Conservation (phyloP, 1,284 basidiomycete genomes). For the Cryptococcus hybrid region DNA sequence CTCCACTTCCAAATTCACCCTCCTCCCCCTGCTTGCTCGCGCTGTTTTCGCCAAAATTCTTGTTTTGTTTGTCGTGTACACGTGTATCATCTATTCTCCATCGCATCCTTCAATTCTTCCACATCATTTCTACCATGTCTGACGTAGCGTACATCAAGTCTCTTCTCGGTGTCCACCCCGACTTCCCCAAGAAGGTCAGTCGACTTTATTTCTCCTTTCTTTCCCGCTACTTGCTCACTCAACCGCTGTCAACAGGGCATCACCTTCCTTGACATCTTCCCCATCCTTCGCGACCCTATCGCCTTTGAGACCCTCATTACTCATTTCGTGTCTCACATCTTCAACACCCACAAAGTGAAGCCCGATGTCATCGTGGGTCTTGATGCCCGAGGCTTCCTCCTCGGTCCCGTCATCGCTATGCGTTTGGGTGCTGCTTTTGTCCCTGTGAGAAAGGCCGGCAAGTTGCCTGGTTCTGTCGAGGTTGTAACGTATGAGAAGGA, state of each 20-base stretch:
- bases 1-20: neutral
- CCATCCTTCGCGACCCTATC: slow-evolving; percentile 76
- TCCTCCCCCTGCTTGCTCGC: neutral
- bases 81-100: neutral
- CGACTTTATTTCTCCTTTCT: neutral
- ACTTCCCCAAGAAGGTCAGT: slow-evolving; percentile 83
- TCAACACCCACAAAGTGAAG: slow-evolving; percentile 65
- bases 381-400: slow-evolving; percentile 93
- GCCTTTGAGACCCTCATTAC: slow-evolving; percentile 90
- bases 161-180: slow-evolving; percentile 65
- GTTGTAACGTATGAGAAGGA: slow-evolving; percentile 86
- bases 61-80: neutral
- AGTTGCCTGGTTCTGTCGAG: slow-evolving; percentile 84
- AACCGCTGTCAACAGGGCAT: slow-evolving; percentile 32
- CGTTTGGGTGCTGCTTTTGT: slow-evolving; percentile 93
- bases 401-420: slow-evolving; percentile 90
- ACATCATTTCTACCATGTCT: slow-evolving; percentile 56
- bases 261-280: slow-evolving; percentile 76
- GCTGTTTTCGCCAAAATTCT: neutral
- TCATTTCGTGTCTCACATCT: slow-evolving; percentile 82
- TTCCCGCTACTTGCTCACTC: slow-evolving; percentile 1
- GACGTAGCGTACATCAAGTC: slow-evolving; percentile 72
- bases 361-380: slow-evolving; percentile 95
- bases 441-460: slow-evolving; percentile 91
- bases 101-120: neutral